Evolutionary conservation across 768 basidiomycete species (phyloP).

Genomic region (Suillus occidentalis): DNA sequence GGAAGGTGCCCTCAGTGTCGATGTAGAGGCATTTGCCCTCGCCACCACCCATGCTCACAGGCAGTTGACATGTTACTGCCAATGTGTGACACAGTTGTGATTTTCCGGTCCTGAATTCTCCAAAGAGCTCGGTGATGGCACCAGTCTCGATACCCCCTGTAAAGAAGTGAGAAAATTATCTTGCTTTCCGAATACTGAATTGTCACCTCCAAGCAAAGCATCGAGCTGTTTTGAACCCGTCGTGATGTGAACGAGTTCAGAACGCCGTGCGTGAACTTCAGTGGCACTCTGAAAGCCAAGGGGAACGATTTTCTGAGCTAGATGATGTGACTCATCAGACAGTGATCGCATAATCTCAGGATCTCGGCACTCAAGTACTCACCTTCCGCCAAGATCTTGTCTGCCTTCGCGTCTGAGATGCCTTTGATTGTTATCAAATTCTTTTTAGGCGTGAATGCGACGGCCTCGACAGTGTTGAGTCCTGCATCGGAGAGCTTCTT

Average conservation of each 20-base stretch:
- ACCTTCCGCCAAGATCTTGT: constrained; percentile 95
- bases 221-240: constrained; percentile 97
- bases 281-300: constrained; percentile 98
- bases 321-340: constrained; percentile 9
- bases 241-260: constrained; percentile 94
- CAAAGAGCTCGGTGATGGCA: constrained; percentile 96
- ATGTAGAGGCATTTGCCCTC: constrained; percentile 99
- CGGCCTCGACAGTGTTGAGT: constrained; percentile 89
- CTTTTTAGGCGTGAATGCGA: constrained; percentile 97
- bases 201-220: constrained; percentile 85
- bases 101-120: constrained; percentile 98
- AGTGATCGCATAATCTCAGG: constrained; percentile 8
- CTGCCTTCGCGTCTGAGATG: constrained; percentile 95
- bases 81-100: constrained; percentile 98
- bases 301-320: constrained; percentile 94
- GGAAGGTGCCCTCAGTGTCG: constrained; percentile 99
- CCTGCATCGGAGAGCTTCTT: constrained; percentile 95
- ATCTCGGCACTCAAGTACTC: constrained; percentile 20
- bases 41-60: constrained; percentile 96
- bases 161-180: constrained; percentile 15
- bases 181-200: not conserved
- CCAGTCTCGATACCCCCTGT: constrained; percentile 96
- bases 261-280: constrained; percentile 91
- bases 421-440: constrained; percentile 88
- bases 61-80: constrained; percentile 96